Evolutionary conservation across 2,329 filamentous ascomycete species (phyloP).

Genomic region (Didymosphaeria variabile): DNA sequence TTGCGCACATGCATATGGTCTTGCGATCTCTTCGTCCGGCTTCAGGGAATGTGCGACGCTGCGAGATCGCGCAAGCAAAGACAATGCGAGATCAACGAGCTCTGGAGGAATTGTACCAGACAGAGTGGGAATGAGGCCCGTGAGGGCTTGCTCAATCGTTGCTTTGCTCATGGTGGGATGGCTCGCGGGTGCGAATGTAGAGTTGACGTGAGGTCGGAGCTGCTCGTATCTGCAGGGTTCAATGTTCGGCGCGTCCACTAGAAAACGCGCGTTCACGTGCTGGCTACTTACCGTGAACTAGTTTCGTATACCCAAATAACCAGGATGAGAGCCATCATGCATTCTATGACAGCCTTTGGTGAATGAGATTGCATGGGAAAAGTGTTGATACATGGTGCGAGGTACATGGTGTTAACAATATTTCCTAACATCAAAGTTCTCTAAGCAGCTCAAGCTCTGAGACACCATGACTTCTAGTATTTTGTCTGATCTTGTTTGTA

Average conservation of each 20-base stretch:
- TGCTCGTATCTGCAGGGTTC: neutral
- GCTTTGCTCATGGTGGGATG: conserved; percentile 41
- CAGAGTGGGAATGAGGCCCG: conserved; percentile 54
- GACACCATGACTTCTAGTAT: neutral
- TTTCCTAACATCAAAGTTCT: no score
- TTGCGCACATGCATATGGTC: conserved; percentile 50
- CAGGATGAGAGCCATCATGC: no score
- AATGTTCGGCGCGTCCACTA: conserved; percentile 6
- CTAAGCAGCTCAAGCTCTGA: no score
- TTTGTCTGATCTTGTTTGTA: neutral
- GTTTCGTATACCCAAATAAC: neutral
- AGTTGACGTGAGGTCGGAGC: neutral
- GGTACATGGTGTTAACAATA: no score
- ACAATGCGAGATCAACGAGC: conserved; percentile 43
- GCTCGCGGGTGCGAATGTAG: neutral
- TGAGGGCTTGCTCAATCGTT: conserved; percentile 44
- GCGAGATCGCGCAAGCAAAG: conserved; percentile 47
- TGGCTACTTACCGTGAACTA: neutral
- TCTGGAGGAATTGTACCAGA: conserved; percentile 45
- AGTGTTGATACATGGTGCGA: no score
- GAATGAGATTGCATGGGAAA: no score
- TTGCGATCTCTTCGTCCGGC: conserved; percentile 48
- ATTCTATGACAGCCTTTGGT: no score
- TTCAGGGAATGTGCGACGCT: conserved; percentile 59
- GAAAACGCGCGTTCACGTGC: conserved; percentile 7